Percentiles rank a stretch among this genome's conserved stretches.
phyloP scores from a whole-genome alignment of 805 yeast genomes.

The Schwanniomyces polymorphus region DNA sequence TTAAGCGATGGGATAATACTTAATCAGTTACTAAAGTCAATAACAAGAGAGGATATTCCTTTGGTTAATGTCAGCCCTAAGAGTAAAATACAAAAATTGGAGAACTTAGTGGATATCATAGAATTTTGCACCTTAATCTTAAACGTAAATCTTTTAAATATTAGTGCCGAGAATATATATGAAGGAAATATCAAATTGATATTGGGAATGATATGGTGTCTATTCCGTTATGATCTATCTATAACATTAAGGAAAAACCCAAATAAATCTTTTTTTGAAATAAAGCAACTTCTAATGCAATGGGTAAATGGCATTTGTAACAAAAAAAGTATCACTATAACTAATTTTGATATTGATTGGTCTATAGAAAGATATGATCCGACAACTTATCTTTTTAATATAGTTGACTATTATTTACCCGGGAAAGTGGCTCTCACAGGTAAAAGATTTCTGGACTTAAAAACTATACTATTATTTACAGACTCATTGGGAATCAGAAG shows the following conservation, averaged over 20 bases:
- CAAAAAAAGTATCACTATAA: slow-evolving; percentile 24
- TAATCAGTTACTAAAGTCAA: slow-evolving; percentile 27
- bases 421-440: slow-evolving; percentile 19
- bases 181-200: slow-evolving; percentile 49
- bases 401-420: slow-evolving; percentile 25
- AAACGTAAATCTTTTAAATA: slow-evolving; percentile 40
- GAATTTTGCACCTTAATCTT: slow-evolving; percentile 40
- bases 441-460: slow-evolving; percentile 30
- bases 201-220: slow-evolving; percentile 50
- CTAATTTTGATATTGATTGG: slow-evolving; percentile 60
- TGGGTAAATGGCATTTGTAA: slow-evolving; percentile 50
- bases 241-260: slow-evolving; percentile 18
- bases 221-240: slow-evolving; percentile 43
- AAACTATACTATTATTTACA: slow-evolving; percentile 42
- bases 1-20: slow-evolving; percentile 42
- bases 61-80: slow-evolving; percentile 38
- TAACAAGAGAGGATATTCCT: slow-evolving; percentile 17
- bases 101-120: slow-evolving; percentile 44
- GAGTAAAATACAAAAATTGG: slow-evolving; percentile 45
- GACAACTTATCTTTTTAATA: slow-evolving; percentile 45
- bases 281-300: slow-evolving; percentile 32
- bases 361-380: slow-evolving; percentile 46
- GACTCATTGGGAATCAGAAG: slow-evolving; percentile 48
- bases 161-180: slow-evolving; percentile 50
- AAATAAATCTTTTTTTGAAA: slow-evolving; percentile 25